These are phyloP conservation scores for Globisporangium ultimum DNA, from an alignment of 352 stramenopile genomes.

Conservation along the genomic window DNA sequence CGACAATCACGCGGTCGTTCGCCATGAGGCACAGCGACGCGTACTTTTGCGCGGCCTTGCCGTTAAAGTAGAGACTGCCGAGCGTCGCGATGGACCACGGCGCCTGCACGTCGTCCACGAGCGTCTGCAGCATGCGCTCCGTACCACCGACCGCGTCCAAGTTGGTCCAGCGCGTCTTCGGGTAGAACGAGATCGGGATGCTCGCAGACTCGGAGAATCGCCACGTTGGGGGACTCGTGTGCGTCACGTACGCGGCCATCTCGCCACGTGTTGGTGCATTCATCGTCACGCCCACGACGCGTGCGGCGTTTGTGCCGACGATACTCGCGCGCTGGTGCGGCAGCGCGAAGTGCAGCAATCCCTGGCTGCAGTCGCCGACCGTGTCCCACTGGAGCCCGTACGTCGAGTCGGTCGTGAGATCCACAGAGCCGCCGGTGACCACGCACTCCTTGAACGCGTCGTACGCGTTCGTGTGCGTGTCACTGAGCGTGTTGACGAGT, in stretches of 20 bases:
- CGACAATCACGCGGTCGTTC: slow-evolving; percentile 37
- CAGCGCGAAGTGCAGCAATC: slow-evolving; percentile 60
- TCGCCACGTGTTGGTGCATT: slow-evolving; percentile 56
- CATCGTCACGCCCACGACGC: slow-evolving; percentile 21
- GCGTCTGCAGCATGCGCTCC: slow-evolving; percentile 33
- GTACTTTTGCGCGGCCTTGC: slow-evolving; percentile 75
- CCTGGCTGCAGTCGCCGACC: slow-evolving; percentile 41
- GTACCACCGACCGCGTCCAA: neutral
- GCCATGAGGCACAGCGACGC: slow-evolving; percentile 75
- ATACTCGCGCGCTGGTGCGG: slow-evolving; percentile 37
- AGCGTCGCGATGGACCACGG: slow-evolving; percentile 43
- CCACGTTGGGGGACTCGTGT: slow-evolving; percentile 33
- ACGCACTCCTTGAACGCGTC: slow-evolving; percentile 66
- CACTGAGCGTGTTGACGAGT: slow-evolving; percentile 33
- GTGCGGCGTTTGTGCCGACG: slow-evolving; percentile 30
- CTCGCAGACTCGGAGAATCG: slow-evolving; percentile 33
- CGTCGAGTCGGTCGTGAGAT: slow-evolving; percentile 35
- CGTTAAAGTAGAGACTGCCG: slow-evolving; percentile 84
- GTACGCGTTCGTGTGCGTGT: slow-evolving; percentile 43
- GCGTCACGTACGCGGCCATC: slow-evolving; percentile 51
- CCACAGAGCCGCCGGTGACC: slow-evolving; percentile 41
- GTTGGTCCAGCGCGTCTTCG: slow-evolving; percentile 28
- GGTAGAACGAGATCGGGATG: slow-evolving; percentile 25
- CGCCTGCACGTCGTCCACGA: slow-evolving; percentile 50
- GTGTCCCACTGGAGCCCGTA: slow-evolving; percentile 69